Percentiles rank a stretch among this genome's conserved stretches.
These are phyloP conservation scores for Pisolithus sp. DNA, from an alignment of 768 basidiomycete species.

Conservation along the genomic window DNA sequence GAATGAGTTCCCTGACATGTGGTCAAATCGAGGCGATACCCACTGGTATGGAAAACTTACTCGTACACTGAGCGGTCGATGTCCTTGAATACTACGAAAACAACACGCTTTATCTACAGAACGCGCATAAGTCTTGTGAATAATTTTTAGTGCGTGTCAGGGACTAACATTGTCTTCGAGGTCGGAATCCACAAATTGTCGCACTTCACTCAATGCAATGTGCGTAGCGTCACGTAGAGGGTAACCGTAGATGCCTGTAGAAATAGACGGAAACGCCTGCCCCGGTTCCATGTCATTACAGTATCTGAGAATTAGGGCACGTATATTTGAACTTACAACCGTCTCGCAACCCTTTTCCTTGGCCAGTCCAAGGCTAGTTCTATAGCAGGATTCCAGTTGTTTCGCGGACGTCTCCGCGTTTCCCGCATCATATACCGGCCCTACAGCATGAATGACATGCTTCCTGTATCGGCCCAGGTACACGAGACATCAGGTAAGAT, in stretches of 20 bases:
- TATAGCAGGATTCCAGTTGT: constrained; percentile 65
- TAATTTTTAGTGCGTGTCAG: background rate
- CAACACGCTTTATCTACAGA: constrained; percentile 55
- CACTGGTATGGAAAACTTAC: constrained; percentile 34
- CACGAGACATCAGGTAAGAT: background rate
- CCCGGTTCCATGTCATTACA: background rate
- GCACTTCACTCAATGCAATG: constrained; percentile 55
- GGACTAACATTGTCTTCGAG: constrained; percentile 38
- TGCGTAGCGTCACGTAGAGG: constrained; percentile 68
- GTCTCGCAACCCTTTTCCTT: constrained; percentile 53
- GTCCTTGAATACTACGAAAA: constrained; percentile 69
- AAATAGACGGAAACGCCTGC: constrained; percentile 77
- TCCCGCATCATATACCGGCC: constrained; percentile 50
- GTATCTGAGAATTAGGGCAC: background rate
- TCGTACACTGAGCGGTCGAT: constrained; percentile 58
- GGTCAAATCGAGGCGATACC: background rate
- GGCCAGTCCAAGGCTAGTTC: constrained; percentile 55
- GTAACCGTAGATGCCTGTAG: constrained; percentile 75
- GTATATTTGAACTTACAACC: constrained; percentile 39
- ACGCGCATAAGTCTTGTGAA: background rate
- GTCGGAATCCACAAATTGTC: constrained; percentile 52
- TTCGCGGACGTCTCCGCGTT: constrained; percentile 39
- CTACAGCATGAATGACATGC: constrained; percentile 77
- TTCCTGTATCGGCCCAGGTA: constrained; percentile 33
- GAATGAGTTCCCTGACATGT: constrained; percentile 40